Evolutionary conservation across 164 flowering plant genomes (phyloP), one percentile per base, ranked within the genome.

Genomic region (Vitis amurensis): DNA sequence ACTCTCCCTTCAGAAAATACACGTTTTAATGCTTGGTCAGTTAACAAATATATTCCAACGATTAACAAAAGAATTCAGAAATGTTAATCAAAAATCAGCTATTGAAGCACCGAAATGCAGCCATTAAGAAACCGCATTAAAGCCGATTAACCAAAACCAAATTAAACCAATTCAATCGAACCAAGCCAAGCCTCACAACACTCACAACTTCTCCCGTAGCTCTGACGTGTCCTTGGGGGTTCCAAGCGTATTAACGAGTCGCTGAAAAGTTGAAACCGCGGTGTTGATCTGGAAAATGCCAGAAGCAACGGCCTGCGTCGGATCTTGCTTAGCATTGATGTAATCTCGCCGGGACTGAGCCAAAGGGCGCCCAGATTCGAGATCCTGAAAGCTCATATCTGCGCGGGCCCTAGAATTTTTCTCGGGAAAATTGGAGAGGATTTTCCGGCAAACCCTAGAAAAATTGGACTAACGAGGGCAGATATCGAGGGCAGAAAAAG

Each of bases 261-360:
- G 79, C 63, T 84, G 87, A 51, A 86, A 86, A 11, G 84, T 80
- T 48, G 89, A 80, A 13, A 86, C 87, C 50, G 88, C 80, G 5
- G 88, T 85, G 64, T 83, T 87, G 74, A 87, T 85, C 82, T 87
- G 88, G 64, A 85, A 87, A 11, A 87, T 76, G 1, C 87, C 87
- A 50, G 88, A 74, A 13, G 84, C 88, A 2, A 87, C 87, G 49
- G 84, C 88, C 59, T 87, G 90, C 27, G 88, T 76, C 1, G 85
- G 76, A 27, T 87, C 90, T 37, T 78, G 78, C 71, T 70, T 78
- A n/a, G 78, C 80, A 64, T 78, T 82, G 72, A 68, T 64, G 61
- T 56, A 59, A 10, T 73, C 78, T 44, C 84, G 70, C 80, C 81
- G 69, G 49, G 76, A 78, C 15, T 70, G 69, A 7, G 71, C 71